Evolutionary conservation across 345 rosid species (phyloP).

Genomic region (Combretum micranthum): DNA sequence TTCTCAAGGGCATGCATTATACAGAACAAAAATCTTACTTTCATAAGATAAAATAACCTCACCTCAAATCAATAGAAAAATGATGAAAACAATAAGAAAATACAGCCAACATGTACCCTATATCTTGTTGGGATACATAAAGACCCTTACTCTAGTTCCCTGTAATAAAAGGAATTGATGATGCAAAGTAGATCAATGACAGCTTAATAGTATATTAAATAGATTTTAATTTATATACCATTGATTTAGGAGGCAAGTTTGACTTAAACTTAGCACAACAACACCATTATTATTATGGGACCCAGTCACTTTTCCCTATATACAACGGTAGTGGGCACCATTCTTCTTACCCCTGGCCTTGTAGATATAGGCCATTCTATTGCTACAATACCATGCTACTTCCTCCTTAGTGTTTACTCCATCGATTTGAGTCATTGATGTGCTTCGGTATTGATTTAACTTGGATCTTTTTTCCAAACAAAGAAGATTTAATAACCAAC

Average conservation of each 20-base stretch:
- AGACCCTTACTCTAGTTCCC: slow-evolving; percentile 86
- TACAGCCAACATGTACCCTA: slow-evolving; percentile 34
- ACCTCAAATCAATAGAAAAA: too few species aligned
- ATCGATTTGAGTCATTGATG: slow-evolving; percentile 75
- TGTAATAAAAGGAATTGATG: slow-evolving; percentile 7
- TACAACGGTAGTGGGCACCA: slow-evolving; percentile 82
- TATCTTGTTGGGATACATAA: slow-evolving; percentile 93
- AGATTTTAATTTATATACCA: slow-evolving; percentile 31
- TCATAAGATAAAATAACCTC: too few species aligned
- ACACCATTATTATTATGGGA: slow-evolving; percentile 94
- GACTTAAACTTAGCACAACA: slow-evolving; percentile 83
- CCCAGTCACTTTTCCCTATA: slow-evolving; percentile 90
- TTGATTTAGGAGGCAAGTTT: slow-evolving; percentile 80
- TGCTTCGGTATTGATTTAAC: slow-evolving; percentile 81
- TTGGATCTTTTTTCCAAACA: slow-evolving; percentile 44
- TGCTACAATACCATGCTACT: slow-evolving; percentile 72
- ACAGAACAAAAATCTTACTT: too few species aligned
- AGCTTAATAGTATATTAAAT: background rate
- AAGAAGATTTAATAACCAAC: background rate
- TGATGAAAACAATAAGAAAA: too few species aligned
- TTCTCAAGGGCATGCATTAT: too few species aligned
- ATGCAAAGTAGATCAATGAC: background rate
- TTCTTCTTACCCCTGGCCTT: slow-evolving; percentile 83
- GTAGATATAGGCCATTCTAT: slow-evolving; percentile 92
- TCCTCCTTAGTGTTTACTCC: slow-evolving; percentile 87